phyloP scores from a whole-genome alignment of 495 filamentous ascomycete species.

The Opeltia flavorubescens region DNA sequence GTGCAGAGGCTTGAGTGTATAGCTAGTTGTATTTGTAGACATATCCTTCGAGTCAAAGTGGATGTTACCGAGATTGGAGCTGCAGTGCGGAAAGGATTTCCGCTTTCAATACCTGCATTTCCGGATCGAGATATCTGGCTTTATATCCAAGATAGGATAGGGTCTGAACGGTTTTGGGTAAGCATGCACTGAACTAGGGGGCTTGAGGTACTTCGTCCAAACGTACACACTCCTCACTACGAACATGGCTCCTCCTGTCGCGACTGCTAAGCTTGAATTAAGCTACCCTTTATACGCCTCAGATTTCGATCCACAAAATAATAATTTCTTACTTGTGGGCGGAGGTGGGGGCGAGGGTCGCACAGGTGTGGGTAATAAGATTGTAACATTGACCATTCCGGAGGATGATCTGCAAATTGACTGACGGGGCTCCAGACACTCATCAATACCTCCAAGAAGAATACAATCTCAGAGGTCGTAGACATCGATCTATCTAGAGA shows the following conservation, averaged over 20 bases:
- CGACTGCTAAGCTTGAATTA: conserved; percentile 54
- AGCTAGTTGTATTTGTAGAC: too few relatives aligned
- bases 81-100: background rate
- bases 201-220: too few relatives aligned
- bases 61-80: background rate
- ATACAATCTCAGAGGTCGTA: conserved; percentile 47
- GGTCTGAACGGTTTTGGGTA: too few relatives aligned
- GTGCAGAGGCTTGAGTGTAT: too few relatives aligned
- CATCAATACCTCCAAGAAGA: conserved; percentile 49
- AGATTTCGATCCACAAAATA: conserved; percentile 75
- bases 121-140: background rate
- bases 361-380: conserved; percentile 82
- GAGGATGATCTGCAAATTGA: background rate
- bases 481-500: conserved; percentile 72
- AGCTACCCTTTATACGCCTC: conserved; percentile 81
- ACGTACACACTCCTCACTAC: too few relatives aligned
- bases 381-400: conserved; percentile 33
- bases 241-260: conserved; percentile 36
- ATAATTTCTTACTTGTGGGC: conserved; percentile 62
- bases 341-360: conserved; percentile 80
- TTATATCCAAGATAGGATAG: background rate
- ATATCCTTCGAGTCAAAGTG: too few relatives aligned
- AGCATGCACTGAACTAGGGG: too few relatives aligned
- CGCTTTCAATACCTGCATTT: background rate
- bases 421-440: conserved; percentile 36